These are phyloP conservation scores for Margaritispora aquatica DNA, from an alignment of 495 filamentous ascomycete species.

Conservation along the genomic window DNA sequence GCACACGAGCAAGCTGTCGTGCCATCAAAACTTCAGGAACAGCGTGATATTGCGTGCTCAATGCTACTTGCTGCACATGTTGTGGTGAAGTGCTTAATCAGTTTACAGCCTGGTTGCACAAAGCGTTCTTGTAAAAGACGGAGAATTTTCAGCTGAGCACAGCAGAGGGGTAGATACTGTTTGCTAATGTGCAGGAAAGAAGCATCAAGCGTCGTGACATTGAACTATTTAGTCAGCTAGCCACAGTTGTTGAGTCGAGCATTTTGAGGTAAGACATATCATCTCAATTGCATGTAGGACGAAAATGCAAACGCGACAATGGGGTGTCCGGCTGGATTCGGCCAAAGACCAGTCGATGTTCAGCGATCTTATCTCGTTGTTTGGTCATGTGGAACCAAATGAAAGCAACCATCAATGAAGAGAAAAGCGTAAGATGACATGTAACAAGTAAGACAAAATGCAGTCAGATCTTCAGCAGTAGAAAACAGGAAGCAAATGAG, in stretches of 20 bases:
- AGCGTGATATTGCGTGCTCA: not conserved
- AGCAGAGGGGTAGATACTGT: not conserved
- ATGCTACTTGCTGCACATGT: not conserved
- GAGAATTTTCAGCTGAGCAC: not conserved
- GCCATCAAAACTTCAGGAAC: not conserved
- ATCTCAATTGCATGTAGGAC: not conserved
- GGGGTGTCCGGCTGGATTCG: not conserved
- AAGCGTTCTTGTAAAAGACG: not conserved
- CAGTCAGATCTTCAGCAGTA: constrained; percentile 1
- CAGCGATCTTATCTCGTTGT: not conserved
- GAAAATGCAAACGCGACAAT: not conserved
- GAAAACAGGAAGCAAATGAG: constrained; percentile 4
- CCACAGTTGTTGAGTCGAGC: not conserved
- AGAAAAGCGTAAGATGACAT: constrained; percentile 3
- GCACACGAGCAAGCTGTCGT: not conserved
- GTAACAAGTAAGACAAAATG: constrained; percentile 2
- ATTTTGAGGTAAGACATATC: not conserved
- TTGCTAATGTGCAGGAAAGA: not conserved
- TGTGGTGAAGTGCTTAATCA: not conserved
- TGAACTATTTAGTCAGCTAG: not conserved
- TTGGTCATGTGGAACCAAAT: not conserved
- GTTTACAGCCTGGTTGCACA: not conserved
- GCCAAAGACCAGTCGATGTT: not conserved
- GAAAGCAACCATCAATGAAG: not conserved
- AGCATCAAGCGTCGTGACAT: not conserved